A percentile compares a stretch with the other conserved stretches of the same genome.
These are phyloP conservation scores for Pleurotus pulmonarius DNA, from an alignment of 768 basidiomycete genomes.

Conservation along the genomic window DNA sequence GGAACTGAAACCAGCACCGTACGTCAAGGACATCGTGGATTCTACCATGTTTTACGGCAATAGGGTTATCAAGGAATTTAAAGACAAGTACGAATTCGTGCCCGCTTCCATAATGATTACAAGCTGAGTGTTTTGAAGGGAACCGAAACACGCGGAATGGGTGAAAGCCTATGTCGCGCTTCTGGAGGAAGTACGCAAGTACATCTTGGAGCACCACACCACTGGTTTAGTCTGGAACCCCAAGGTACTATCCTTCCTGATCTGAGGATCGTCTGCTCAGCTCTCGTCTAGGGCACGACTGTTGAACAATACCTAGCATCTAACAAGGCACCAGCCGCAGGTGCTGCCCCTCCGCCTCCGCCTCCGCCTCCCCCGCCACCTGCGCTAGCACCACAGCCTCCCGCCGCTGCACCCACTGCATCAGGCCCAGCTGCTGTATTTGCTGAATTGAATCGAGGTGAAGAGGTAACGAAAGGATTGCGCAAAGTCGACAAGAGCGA, in stretches of 20 bases:
- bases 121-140: conserved; percentile 43
- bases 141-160: conserved; percentile 88
- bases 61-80: conserved; percentile 87
- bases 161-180: conserved; percentile 65
- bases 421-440: conserved; percentile 80
- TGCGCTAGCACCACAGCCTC: conserved; percentile 37
- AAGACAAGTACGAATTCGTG: conserved; percentile 67
- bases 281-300: conserved; percentile 44
- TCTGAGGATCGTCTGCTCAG: conserved; percentile 6
- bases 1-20: conserved; percentile 79
- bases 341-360: conserved; percentile 45
- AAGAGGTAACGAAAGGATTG: conserved; percentile 84
- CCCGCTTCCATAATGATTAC: background rate
- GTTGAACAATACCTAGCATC: conserved; percentile 50
- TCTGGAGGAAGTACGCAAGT: conserved; percentile 77
- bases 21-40: conserved; percentile 81
- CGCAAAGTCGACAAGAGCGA: conserved; percentile 94
- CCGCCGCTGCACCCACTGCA: conserved; percentile 27
- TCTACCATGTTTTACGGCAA: conserved; percentile 86
- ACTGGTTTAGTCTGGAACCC: conserved; percentile 89
- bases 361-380: conserved; percentile 56
- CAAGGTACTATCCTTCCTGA: conserved; percentile 42
- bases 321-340: conserved; percentile 25
- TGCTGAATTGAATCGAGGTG: conserved; percentile 86
- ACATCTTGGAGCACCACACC: conserved; percentile 81